Percentiles rank a stretch among this genome's conserved stretches.
phyloP scores from a whole-genome alignment of 805 yeast species.

The Hanseniaspora osmophila region DNA sequence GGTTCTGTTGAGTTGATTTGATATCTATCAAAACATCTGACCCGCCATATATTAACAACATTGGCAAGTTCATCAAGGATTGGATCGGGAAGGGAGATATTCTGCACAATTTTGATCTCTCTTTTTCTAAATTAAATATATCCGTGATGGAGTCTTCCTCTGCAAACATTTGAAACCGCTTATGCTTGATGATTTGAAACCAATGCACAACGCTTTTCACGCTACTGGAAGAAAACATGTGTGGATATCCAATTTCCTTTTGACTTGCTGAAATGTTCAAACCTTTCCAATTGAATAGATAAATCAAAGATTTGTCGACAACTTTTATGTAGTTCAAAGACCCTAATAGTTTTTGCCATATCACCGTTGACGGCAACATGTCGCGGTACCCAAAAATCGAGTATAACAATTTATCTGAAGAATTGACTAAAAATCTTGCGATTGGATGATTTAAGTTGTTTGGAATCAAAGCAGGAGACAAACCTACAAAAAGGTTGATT shows the following conservation, averaged over 20 bases:
- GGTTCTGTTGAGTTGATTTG: slow-evolving; percentile 38
- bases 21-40: slow-evolving; percentile 62
- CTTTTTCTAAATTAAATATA: neutral
- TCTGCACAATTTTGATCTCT: slow-evolving; percentile 25
- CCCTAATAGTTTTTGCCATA: slow-evolving; percentile 60
- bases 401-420: slow-evolving; percentile 54
- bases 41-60: slow-evolving; percentile 56
- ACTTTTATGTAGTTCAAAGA: slow-evolving; percentile 54
- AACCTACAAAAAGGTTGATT: slow-evolving; percentile 44
- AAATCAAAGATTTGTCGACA: slow-evolving; percentile 47
- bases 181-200: slow-evolving; percentile 64
- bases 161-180: slow-evolving; percentile 63
- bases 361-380: slow-evolving; percentile 46
- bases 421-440: slow-evolving; percentile 50
- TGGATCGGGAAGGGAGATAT: slow-evolving; percentile 43
- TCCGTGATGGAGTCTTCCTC: slow-evolving; percentile 26
- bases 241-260: slow-evolving; percentile 60
- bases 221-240: slow-evolving; percentile 66
- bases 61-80: slow-evolving; percentile 39
- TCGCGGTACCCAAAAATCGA: slow-evolving; percentile 53
- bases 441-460: slow-evolving; percentile 58
- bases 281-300: slow-evolving; percentile 63
- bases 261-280: slow-evolving; percentile 50
- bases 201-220: slow-evolving; percentile 76
- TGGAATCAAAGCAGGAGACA: slow-evolving; percentile 83